These are phyloP conservation scores for Atkinsonella hypoxylon DNA, from an alignment of 2,329 filamentous ascomycete genomes.

Conservation along the genomic window DNA sequence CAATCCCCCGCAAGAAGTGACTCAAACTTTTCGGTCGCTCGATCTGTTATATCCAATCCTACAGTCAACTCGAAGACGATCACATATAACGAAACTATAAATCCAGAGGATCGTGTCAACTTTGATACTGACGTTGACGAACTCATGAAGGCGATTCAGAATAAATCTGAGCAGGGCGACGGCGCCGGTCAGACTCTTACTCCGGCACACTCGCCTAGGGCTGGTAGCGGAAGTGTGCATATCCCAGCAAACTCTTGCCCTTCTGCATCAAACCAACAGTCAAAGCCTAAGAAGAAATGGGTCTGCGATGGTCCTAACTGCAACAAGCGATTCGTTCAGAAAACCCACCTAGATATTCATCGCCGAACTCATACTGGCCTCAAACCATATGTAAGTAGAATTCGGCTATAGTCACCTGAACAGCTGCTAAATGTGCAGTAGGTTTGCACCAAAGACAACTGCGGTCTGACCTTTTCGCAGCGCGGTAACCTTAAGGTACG, in stretches of 20 bases:
- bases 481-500: slow-evolving; percentile 77
- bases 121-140: slow-evolving; percentile 79
- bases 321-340: slow-evolving; percentile 75
- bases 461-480: slow-evolving; percentile 75
- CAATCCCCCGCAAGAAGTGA: slow-evolving; percentile 22
- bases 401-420: not conserved
- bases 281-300: slow-evolving; percentile 46
- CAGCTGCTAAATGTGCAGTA: slow-evolving; percentile 13
- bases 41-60: slow-evolving; percentile 16
- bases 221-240: slow-evolving; percentile 8
- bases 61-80: slow-evolving; percentile 27
- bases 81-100: slow-evolving; percentile 32
- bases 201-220: slow-evolving; percentile 12
- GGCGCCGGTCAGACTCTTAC: slow-evolving; percentile 15
- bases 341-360: slow-evolving; percentile 88
- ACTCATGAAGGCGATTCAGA: slow-evolving; percentile 80
- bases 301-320: slow-evolving; percentile 64
- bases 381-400: slow-evolving; percentile 66
- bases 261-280: slow-evolving; percentile 13
- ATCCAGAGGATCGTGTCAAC: slow-evolving; percentile 38
- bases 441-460: slow-evolving; percentile 60
- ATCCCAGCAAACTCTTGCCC: slow-evolving; percentile 20
- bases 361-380: slow-evolving; percentile 77
- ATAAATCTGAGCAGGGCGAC: slow-evolving; percentile 35
- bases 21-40: slow-evolving; percentile 17